phyloP scores from a whole-genome alignment of 345 rosid species.

The Gossypium arboreum region DNA sequence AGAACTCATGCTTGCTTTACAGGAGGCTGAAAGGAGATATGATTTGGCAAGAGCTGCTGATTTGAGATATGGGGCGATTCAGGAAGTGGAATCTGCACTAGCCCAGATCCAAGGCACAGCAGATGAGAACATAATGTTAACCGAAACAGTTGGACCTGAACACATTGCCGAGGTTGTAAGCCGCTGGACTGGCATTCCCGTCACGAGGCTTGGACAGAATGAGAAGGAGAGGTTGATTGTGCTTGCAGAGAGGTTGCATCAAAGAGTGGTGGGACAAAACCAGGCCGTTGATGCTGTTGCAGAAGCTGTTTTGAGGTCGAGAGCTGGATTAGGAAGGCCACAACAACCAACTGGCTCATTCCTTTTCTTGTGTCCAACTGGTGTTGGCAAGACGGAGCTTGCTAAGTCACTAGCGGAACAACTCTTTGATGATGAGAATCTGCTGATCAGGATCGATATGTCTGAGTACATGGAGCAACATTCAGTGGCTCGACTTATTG shows the following conservation, averaged over 20 bases:
- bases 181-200: slow-evolving; percentile 94
- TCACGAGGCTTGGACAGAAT: slow-evolving; percentile 83
- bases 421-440: slow-evolving; percentile 84
- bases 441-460: slow-evolving; percentile 80
- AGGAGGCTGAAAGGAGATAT: slow-evolving; percentile 88
- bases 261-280: slow-evolving; percentile 83
- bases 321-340: slow-evolving; percentile 90
- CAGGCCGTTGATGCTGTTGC: slow-evolving; percentile 76
- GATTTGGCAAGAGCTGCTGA: slow-evolving; percentile 93
- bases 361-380: slow-evolving; percentile 85
- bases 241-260: slow-evolving; percentile 72
- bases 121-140: slow-evolving; percentile 62
- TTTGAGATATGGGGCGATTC: slow-evolving; percentile 74
- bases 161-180: slow-evolving; percentile 93
- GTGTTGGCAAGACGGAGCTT: slow-evolving; percentile 92
- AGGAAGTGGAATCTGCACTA: slow-evolving; percentile 75
- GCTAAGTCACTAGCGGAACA: slow-evolving; percentile 92
- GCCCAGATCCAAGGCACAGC: slow-evolving; percentile 55
- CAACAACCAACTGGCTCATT: slow-evolving; percentile 93
- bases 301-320: slow-evolving; percentile 77
- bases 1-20: slow-evolving; percentile 63
- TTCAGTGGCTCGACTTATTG: slow-evolving; percentile 71
- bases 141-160: slow-evolving; percentile 85
- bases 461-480: slow-evolving; percentile 90
- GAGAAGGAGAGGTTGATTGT: slow-evolving; percentile 81